A percentile compares a stretch with the other conserved stretches of the same genome.
phyloP scores from a whole-genome alignment of 345 rosid species.

The Hibiscus trionum region DNA sequence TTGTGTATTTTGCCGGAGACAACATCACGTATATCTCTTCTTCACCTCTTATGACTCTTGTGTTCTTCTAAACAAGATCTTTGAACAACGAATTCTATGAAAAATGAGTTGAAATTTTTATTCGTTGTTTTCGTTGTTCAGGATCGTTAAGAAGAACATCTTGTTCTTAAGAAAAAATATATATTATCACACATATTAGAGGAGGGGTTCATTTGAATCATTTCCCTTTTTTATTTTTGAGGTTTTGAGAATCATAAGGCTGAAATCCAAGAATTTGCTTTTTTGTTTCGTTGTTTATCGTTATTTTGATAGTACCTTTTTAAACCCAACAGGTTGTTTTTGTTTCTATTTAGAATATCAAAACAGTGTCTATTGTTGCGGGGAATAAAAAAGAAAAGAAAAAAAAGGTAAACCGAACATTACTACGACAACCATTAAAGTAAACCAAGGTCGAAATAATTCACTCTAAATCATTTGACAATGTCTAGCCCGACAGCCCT shows the following conservation, averaged over 20 bases:
- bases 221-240: neutral
- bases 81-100: neutral
- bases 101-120: neutral
- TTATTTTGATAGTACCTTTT: neutral
- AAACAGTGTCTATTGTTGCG: neutral
- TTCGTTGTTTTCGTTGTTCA: neutral
- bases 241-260: neutral
- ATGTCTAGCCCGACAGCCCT: slow-evolving; percentile 11
- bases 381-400: neutral
- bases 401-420: neutral
- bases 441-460: neutral
- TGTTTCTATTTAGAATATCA: neutral
- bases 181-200: neutral
- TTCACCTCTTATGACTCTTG: no score
- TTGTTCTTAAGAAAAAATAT: no score
- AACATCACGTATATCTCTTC: neutral
- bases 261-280: neutral
- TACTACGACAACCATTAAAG: neutral
- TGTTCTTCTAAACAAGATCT: neutral
- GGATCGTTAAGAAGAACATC: neutral
- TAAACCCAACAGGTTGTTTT: neutral
- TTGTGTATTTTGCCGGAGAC: neutral
- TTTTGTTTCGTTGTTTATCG: neutral
- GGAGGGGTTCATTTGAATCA: no score
- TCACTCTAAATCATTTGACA: neutral